A percentile compares a stretch with the other conserved stretches of the same genome.
These are phyloP conservation scores for Tetrahymena thermophila DNA, from an alignment of 73 alveolate species.

Conservation along the genomic window DNA sequence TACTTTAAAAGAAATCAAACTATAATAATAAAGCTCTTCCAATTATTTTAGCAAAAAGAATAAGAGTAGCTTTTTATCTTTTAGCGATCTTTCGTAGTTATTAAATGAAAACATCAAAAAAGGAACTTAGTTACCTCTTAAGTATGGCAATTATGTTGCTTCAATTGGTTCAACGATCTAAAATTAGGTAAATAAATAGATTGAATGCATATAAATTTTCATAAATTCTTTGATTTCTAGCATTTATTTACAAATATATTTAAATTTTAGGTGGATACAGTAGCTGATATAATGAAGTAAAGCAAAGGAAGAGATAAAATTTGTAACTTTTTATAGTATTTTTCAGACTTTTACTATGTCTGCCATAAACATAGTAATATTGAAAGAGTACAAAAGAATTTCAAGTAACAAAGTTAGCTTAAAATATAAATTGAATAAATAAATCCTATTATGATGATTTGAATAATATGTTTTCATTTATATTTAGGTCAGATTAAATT, in stretches of 20 bases:
- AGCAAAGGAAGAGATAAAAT: conserved; percentile 67
- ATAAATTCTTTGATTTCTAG: background rate
- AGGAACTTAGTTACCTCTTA: background rate
- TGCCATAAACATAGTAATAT: conserved; percentile 54
- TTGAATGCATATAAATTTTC: background rate
- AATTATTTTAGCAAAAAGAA: background rate
- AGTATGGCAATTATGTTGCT: background rate
- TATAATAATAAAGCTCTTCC: background rate
- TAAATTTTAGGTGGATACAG: conserved; percentile 7
- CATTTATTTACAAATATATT: background rate
- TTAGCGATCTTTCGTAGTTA: background rate
- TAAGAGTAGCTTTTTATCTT: background rate
- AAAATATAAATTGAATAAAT: no score
- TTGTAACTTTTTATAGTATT: conserved; percentile 47
- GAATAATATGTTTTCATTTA: background rate
- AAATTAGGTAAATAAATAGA: background rate
- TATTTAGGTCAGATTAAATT: conserved; percentile 12
- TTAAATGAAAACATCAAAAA: background rate
- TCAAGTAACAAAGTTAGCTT: background rate
- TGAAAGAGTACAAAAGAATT: background rate
- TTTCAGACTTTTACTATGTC: conserved; percentile 55
- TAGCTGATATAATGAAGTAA: conserved; percentile 35
- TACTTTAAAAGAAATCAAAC: background rate
- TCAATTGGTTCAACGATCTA: background rate
- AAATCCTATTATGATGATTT: background rate